A percentile compares a stretch with the other conserved stretches of the same genome.
Conservation (phyloP, 257 asterid genomes). For the Ehretia macrophylla region DNA sequence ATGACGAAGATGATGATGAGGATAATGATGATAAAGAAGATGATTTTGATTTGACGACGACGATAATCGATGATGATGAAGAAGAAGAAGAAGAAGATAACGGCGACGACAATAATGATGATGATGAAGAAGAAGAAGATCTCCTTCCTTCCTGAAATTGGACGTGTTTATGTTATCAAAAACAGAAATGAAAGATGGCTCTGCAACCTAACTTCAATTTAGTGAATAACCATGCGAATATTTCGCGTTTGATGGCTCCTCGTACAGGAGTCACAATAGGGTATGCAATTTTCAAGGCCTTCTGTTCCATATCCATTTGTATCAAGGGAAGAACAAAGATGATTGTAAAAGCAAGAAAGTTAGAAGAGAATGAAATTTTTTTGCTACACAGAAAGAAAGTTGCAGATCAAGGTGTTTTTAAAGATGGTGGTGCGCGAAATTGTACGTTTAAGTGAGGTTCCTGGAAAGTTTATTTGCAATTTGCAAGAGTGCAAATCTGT, state of each 20-base stretch:
- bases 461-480: background rate
- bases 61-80: too few relatives aligned
- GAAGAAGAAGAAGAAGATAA: too few relatives aligned
- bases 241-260: slow-evolving; percentile 21
- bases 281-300: background rate
- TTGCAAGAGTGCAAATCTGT: background rate
- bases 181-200: background rate
- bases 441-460: background rate
- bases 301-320: too few relatives aligned
- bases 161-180: background rate
- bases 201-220: background rate
- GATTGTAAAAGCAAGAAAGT: background rate
- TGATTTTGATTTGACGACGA: too few relatives aligned
- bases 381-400: too few relatives aligned
- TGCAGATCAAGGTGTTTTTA: background rate
- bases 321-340: too few relatives aligned
- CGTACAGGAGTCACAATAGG: slow-evolving; percentile 18
- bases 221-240: background rate
- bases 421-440: background rate
- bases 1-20: too few relatives aligned
- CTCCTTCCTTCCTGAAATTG: too few relatives aligned
- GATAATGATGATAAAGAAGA: too few relatives aligned
- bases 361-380: background rate
- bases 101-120: too few relatives aligned
- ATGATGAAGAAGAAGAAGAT: too few relatives aligned